phyloP scores from a whole-genome alignment of 306 rosid genomes.

The Cucurbita ficifolia region DNA sequence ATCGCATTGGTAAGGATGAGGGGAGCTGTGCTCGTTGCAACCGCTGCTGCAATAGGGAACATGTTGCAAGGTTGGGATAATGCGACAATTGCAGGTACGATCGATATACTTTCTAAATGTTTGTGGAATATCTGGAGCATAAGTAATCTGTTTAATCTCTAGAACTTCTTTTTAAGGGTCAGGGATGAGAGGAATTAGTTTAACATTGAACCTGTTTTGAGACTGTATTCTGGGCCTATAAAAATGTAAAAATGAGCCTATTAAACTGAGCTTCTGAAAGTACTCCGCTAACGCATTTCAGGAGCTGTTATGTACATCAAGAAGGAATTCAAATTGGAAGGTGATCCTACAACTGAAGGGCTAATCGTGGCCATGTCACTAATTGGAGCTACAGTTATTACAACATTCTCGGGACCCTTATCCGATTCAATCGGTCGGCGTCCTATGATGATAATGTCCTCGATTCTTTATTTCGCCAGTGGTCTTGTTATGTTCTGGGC shows the following conservation, averaged over 20 bases:
- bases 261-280: too few relatives aligned
- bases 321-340: conserved; percentile 25
- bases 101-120: neutral
- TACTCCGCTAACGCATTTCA: neutral
- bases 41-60: conserved; percentile 26
- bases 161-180: neutral
- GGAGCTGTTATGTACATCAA: conserved; percentile 31
- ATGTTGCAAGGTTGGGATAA: conserved; percentile 32
- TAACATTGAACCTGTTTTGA: too few relatives aligned
- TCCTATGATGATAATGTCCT: conserved; percentile 24
- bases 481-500: conserved; percentile 33
- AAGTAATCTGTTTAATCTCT: neutral
- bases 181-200: neutral
- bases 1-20: conserved; percentile 4
- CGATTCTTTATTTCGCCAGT: conserved; percentile 19
- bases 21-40: conserved; percentile 22
- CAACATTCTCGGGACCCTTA: conserved; percentile 26
- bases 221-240: too few relatives aligned
- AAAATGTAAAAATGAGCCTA: too few relatives aligned
- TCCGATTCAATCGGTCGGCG: conserved; percentile 25
- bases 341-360: conserved; percentile 23
- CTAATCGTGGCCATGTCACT: conserved; percentile 31
- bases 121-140: too few relatives aligned
- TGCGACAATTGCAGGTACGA: conserved; percentile 29
- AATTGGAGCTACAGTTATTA: conserved; percentile 29